A percentile compares a stretch with the other conserved stretches of the same genome.
Evolutionary conservation across 306 rosid genomes (phyloP).

Genomic region (Mucuna pruriens): DNA sequence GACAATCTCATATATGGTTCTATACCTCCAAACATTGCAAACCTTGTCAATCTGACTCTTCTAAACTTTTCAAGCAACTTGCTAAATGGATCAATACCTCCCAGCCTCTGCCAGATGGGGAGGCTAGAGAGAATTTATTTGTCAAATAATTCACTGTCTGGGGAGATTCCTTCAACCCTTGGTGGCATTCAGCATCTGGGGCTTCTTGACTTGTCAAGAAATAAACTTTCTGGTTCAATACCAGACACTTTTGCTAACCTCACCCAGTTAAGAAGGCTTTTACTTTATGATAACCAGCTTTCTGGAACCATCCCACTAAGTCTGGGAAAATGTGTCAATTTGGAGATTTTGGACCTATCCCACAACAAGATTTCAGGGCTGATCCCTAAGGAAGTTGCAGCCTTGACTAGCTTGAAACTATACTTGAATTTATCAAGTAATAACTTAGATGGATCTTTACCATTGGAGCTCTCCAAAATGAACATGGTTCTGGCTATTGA

Average conservation of each 20-base stretch:
- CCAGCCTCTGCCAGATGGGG: conserved; percentile 49
- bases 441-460: conserved; percentile 58
- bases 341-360: conserved; percentile 77
- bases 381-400: conserved; percentile 70
- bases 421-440: conserved; percentile 72
- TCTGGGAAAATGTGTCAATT: conserved; percentile 65
- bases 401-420: conserved; percentile 72
- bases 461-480: conserved; percentile 79
- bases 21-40: conserved; percentile 70
- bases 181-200: conserved; percentile 64
- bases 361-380: conserved; percentile 57
- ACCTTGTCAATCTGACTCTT: conserved; percentile 67
- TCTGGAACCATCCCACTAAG: conserved; percentile 69
- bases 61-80: conserved; percentile 68
- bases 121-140: conserved; percentile 68
- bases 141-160: conserved; percentile 73
- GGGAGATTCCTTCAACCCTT: conserved; percentile 65
- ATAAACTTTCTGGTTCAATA: conserved; percentile 67
- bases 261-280: conserved; percentile 67
- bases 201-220: conserved; percentile 70
- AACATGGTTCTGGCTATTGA: conserved; percentile 81
- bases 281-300: conserved; percentile 64
- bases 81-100: conserved; percentile 71
- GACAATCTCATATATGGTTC: conserved; percentile 61
- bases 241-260: conserved; percentile 73